Evolutionary conservation across 345 rosid species (phyloP).

Genomic region (Hibiscus syriacus): DNA sequence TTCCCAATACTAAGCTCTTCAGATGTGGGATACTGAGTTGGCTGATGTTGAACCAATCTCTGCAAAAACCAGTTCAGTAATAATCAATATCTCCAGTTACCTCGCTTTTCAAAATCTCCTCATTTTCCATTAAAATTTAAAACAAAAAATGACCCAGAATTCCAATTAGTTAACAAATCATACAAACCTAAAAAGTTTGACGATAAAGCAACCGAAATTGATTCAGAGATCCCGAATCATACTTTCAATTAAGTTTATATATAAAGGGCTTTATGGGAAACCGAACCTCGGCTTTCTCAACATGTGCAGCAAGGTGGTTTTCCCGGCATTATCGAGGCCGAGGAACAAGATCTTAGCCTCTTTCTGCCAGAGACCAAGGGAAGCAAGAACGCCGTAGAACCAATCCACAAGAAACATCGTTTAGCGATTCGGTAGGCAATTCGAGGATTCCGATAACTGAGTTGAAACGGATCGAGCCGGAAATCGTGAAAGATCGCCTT

Average conservation of each 20-base stretch:
- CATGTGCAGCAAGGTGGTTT: constrained; percentile 90
- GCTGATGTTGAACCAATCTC: constrained; percentile 92
- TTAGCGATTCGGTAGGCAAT: background rate
- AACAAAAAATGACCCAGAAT: background rate
- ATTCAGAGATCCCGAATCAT: background rate
- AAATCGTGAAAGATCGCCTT: background rate
- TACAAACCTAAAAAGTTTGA: background rate
- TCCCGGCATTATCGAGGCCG: constrained; percentile 91
- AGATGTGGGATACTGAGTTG: constrained; percentile 83
- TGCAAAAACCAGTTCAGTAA: constrained; percentile 19
- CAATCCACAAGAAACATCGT: constrained; percentile 72
- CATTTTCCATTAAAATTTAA: background rate
- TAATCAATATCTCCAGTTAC: background rate
- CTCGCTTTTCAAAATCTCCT: background rate
- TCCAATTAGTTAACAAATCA: background rate
- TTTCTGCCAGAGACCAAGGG: constrained; percentile 80
- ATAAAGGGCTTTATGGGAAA: constrained; percentile 11
- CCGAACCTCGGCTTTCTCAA: constrained; percentile 76
- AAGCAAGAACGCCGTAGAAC: constrained; percentile 81
- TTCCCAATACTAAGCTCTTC: constrained; percentile 89
- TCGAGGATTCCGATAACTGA: background rate
- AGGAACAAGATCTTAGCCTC: constrained; percentile 90
- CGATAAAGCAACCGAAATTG: background rate
- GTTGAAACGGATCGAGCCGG: constrained; percentile 11
- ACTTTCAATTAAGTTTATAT: too few species aligned